Base-by-base conservation (phyloP, 805 yeast species). In the Yamadazyma insecticola region DNA sequence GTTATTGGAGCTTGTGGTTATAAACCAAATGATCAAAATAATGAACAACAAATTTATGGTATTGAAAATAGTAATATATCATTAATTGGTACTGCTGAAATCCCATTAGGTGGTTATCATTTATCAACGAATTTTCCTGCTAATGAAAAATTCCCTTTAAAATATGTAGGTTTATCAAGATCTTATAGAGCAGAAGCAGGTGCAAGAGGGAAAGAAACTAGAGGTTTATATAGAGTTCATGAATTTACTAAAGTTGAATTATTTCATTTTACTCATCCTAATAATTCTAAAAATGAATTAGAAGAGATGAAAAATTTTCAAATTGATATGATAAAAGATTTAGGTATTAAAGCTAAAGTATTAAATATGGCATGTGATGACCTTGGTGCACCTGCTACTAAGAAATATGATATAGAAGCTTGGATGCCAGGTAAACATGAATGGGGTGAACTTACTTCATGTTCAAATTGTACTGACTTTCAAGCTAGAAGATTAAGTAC, bases 161-260 rank as follows among this genome's bases (percentile, higher is more conserved):
- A 74, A 45, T 63, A 74, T 17, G 92, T 78, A 9, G 98, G 97
- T 1, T 68, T 87, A 1, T 81, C 94, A 32, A 68, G 97, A 41
- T 76, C 95, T 40, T 92, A 79, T 51, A 68, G 98, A 40, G 96
- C 97, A 0, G 98, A 92, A 53, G 98, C 98, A 0, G 98, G 97
- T 2, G 92, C 97, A 2, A 73, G 96, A 34, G 98, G 98, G 2
- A 76, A 75, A 42, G 97, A 87, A 43, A 87, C 97, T 0, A 78
- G 81, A 45, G 98, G 98, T 0, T 63, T 92, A 1, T 92, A 92
- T 46, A 66, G 98, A 25, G 97, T 92, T 15, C 98, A 92, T 52
- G 98, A 92, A 59, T 92, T 92, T 55, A 85, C 95, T 8, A 92
- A 92, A 54, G 95, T 92, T 1, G 98, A 92, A 53, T 59, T 92